Evolutionary conservation across 169 alveolate species (phyloP).

Genomic region (Neospora caninum): DNA sequence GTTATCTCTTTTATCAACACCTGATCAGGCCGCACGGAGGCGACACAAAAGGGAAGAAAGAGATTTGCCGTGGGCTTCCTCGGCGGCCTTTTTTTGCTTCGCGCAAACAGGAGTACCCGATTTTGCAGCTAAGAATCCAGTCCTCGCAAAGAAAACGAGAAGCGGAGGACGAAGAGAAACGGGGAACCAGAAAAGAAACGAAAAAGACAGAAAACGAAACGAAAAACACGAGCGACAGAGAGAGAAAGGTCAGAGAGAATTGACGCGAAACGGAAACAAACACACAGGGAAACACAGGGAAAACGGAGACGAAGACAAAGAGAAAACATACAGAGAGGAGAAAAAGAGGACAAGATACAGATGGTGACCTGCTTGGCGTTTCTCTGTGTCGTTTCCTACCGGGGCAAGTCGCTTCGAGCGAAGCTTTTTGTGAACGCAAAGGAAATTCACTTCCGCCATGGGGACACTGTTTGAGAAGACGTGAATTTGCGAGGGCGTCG

Average conservation of each 20-base stretch:
- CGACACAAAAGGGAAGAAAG: background rate
- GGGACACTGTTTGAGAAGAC: conserved; percentile 80
- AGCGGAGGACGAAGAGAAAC: too few species aligned
- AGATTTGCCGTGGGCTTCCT: too few species aligned
- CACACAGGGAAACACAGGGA: background rate
- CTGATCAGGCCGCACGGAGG: background rate
- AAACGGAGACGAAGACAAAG: background rate
- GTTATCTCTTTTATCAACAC: conserved; percentile 96
- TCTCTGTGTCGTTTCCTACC: conserved; percentile 67
- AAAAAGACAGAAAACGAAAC: background rate
- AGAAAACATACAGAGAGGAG: background rate
- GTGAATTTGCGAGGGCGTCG: conserved; percentile 75
- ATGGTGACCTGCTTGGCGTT: background rate
- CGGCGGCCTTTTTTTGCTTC: too few species aligned
- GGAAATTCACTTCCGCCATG: conserved; percentile 96
- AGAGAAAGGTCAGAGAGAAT: background rate
- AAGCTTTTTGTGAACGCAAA: conserved; percentile 97
- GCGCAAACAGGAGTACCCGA: too few species aligned
- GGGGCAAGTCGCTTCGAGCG: conserved; percentile 96
- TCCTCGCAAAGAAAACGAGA: too few species aligned
- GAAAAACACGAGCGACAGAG: too few species aligned
- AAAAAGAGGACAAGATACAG: too few species aligned
- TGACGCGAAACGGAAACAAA: background rate
- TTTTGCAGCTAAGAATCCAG: too few species aligned
- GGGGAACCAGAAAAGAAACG: background rate